These are phyloP conservation scores for Encephalitozoon romaleae DNA, from an alignment of 371 early-diverging fungal genomes.

Conservation along the genomic window DNA sequence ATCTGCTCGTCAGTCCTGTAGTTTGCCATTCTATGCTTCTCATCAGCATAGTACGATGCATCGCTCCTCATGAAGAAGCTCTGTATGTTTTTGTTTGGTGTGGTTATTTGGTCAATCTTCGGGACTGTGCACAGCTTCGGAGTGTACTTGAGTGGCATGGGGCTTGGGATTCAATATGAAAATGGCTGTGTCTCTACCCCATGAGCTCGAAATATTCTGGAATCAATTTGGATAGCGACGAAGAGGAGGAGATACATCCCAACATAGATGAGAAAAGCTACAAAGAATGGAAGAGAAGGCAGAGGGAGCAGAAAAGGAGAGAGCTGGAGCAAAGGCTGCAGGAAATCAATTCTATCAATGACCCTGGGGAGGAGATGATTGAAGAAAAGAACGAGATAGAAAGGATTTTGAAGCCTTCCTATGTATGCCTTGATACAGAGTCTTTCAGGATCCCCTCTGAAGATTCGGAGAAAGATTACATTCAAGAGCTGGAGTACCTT, in stretches of 20 bases:
- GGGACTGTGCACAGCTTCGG: slow-evolving; percentile 8
- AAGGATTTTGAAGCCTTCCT: neutral
- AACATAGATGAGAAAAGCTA: slow-evolving; percentile 54
- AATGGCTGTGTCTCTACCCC: neutral
- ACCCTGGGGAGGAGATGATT: neutral
- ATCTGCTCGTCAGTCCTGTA: slow-evolving; percentile 31
- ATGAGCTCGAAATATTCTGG: slow-evolving; percentile 1
- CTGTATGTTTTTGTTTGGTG: slow-evolving; percentile 59
- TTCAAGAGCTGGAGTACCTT: slow-evolving; percentile 7
- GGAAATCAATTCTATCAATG: neutral
- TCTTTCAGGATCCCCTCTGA: slow-evolving; percentile 11
- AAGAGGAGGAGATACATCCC: slow-evolving; percentile 48
- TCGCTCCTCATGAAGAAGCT: slow-evolving; percentile 60
- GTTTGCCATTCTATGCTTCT: slow-evolving; percentile 34
- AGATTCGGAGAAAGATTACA: slow-evolving; percentile 18
- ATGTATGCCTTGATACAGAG: neutral
- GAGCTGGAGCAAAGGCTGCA: slow-evolving; percentile 14
- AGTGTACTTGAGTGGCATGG: slow-evolving; percentile 27
- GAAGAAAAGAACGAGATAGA: slow-evolving; percentile 3
- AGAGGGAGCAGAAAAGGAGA: slow-evolving; percentile 19
- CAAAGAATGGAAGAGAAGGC: slow-evolving; percentile 35
- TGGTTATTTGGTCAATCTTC: slow-evolving; percentile 43
- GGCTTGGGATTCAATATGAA: slow-evolving; percentile 17
- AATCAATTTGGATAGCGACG: neutral
- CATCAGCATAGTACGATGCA: slow-evolving; percentile 46